Conservation (phyloP, 2,329 filamentous ascomycete species). For the Venturiaceae sp. region DNA sequence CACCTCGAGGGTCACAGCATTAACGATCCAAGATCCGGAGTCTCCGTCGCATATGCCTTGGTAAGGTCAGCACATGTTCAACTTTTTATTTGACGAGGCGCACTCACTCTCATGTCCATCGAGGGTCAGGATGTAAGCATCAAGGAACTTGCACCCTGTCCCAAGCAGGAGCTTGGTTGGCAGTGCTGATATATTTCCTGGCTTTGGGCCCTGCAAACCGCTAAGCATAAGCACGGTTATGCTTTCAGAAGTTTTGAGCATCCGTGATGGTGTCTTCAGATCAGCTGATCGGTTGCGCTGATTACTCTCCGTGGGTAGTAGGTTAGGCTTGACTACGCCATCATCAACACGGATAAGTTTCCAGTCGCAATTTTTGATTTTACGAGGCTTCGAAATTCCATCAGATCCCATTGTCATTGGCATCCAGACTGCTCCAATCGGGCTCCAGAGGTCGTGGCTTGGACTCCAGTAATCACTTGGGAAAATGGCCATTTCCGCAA, state of each 20-base stretch:
- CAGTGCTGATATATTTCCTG: not conserved
- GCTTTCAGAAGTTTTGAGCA: not conserved
- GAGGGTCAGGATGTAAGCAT: too few relatives aligned
- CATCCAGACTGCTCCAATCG: too few relatives aligned
- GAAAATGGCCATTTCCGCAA: too few relatives aligned
- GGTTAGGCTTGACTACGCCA: not conserved
- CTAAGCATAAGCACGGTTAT: not conserved
- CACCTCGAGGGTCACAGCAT: not conserved
- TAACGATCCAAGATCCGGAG: not conserved
- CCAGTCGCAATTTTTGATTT: too few relatives aligned
- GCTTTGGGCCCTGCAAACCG: not conserved
- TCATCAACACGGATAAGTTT: not conserved
- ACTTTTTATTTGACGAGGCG: not conserved
- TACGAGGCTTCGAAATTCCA: too few relatives aligned
- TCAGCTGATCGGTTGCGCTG: not conserved
- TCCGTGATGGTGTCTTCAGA: not conserved
- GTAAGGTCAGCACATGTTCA: not conserved
- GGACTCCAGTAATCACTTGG: too few relatives aligned
- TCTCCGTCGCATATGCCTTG: not conserved
- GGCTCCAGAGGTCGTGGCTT: too few relatives aligned
- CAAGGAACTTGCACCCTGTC: not conserved
- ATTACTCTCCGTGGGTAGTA: not conserved
- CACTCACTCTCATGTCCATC: not conserved
- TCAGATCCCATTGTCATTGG: too few relatives aligned
- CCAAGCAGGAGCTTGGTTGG: not conserved